A percentile compares a stretch with the other conserved stretches of the same genome.
These are phyloP conservation scores for Aspergillus sp. DNA, from an alignment of 2,329 filamentous ascomycete genomes.

Conservation along the genomic window DNA sequence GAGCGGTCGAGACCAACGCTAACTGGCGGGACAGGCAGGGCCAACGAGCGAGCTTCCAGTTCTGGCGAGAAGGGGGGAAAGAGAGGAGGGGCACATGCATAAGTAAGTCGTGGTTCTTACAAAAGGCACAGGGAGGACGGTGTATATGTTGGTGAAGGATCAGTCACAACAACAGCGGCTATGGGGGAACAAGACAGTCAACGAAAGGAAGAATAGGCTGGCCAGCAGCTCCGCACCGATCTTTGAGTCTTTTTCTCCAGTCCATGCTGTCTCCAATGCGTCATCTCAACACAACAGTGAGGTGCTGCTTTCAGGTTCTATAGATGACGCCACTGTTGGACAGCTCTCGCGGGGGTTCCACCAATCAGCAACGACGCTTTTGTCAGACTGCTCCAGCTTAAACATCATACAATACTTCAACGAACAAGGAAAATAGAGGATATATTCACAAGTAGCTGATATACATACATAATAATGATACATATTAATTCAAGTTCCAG, in stretches of 20 bases:
- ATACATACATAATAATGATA: not conserved
- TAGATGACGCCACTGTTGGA: not conserved
- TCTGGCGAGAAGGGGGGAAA: slow-evolving; percentile 12
- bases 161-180: not conserved
- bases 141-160: not conserved
- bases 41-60: slow-evolving; percentile 6
- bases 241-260: not conserved
- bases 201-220: not conserved
- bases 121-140: not conserved
- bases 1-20: slow-evolving; percentile 10
- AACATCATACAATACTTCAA: not conserved
- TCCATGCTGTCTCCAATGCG: not conserved
- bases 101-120: not conserved
- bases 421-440: not conserved
- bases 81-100: slow-evolving; percentile 22
- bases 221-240: not conserved
- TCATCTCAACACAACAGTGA: not conserved
- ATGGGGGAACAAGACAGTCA: not conserved
- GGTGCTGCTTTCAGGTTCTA: not conserved
- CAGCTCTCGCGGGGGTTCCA: not conserved
- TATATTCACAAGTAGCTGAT: not conserved
- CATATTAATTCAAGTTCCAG: not conserved
- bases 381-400: not conserved
- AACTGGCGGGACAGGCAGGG: slow-evolving; percentile 10
- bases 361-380: slow-evolving; percentile 1